Evolutionary conservation across 495 filamentous ascomycete species (phyloP), one percentile per base, ranked within the genome.

Genomic region (Tuber aestivum): DNA sequence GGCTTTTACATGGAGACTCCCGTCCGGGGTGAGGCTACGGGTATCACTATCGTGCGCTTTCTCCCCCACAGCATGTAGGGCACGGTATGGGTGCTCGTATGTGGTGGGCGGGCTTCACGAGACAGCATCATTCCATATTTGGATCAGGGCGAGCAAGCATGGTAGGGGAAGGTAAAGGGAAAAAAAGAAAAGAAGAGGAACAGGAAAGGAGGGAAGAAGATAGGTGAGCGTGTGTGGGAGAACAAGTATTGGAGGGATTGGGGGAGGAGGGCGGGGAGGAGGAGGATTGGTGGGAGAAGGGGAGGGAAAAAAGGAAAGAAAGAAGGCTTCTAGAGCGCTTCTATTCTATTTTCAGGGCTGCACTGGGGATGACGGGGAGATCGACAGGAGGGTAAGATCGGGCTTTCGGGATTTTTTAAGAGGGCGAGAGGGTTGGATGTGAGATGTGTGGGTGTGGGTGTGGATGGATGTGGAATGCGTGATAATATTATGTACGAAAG

Each of bases 251-350:
- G n/a, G 56, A 61, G n/a, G 50, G 50, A 61, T 27, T 56, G 56
- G 6, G n/a, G 56, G 56, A 61, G 14, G 56, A 32, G 27, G 56
- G n/a, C 56, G 10, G 56, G n/a, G n/a, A n/a, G 16, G 56, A 32
- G 56, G 27, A 27, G 3, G 50, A 27, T 61, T 27, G n/a, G 16
- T 48, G 9, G 44, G 7, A 48, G 20, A 16, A 68, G 72, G 70
- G 77, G 42, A 41, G 72, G 78, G 77, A 73, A 74, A 76, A 69
- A 79, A n/a, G n/a, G n/a, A n/a, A n/a, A n/a, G n/a, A 44, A 38
- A 77, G 75, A 79, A 77, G 50, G 76, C 78, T 79, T 79, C 78
- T 79, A 79, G 78, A 79, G 78, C 72, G 73, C 76, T 79, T 79
- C 78, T 72, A 79, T 79, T 79, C 78, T 79, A 79, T 79, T 79